Evolutionary conservation across 305 asterid genomes (phyloP).

Genomic region (Rubia peregrina): DNA sequence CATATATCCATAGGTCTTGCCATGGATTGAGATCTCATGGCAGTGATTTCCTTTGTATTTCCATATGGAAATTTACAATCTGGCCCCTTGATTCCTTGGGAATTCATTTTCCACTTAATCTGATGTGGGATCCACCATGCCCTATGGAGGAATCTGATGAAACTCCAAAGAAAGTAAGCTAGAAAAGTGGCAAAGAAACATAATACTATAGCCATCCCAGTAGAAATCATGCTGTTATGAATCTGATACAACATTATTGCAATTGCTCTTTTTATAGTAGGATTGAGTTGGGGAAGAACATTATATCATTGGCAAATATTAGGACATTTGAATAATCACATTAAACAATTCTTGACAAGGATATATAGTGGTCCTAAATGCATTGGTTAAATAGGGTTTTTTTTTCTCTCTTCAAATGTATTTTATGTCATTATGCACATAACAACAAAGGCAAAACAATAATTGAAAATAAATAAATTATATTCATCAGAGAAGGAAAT

Average conservation of each 20-base stretch:
- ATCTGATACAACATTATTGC: neutral
- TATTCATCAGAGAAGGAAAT: no score
- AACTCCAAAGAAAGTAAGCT: conserved; percentile 22
- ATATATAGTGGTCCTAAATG: no score
- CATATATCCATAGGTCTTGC: conserved; percentile 36
- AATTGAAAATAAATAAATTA: no score
- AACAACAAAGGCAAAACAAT: no score
- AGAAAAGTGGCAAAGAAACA: conserved; percentile 16
- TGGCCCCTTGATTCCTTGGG: conserved; percentile 57
- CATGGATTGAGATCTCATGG: conserved; percentile 42
- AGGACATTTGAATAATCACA: no score
- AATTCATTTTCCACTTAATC: conserved; percentile 28
- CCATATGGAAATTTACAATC: conserved; percentile 57
- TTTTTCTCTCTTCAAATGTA: no score
- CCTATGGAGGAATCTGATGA: conserved; percentile 20
- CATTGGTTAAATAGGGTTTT: no score
- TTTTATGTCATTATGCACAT: no score
- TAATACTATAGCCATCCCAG: neutral
- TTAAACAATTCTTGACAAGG: no score
- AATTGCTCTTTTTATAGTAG: no score
- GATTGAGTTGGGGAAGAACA: no score
- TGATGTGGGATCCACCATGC: conserved; percentile 41
- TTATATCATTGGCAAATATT: no score
- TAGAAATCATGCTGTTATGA: neutral
- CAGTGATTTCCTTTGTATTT: conserved; percentile 39